These are phyloP conservation scores for Ophiocordyceps camponoti-saundersi DNA, from an alignment of 2,329 filamentous ascomycete genomes.

Conservation along the genomic window DNA sequence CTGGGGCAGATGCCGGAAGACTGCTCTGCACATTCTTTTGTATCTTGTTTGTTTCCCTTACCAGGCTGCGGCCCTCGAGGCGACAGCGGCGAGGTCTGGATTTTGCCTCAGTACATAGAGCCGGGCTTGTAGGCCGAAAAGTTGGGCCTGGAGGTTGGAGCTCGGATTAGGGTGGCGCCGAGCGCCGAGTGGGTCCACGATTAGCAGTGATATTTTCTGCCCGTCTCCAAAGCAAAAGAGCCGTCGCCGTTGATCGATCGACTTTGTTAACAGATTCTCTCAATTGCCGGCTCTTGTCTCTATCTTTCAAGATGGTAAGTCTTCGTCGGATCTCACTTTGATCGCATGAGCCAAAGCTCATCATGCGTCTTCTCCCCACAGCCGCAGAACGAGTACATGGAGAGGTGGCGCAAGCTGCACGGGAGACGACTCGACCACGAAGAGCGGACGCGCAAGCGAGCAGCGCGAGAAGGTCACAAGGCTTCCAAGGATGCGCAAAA, in stretches of 20 bases:
- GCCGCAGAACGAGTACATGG: slow-evolving; percentile 70
- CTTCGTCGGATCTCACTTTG: neutral
- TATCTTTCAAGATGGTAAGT: slow-evolving; percentile 15
- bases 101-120: too few species aligned
- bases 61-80: too few species aligned
- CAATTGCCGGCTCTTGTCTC: neutral
- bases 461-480: slow-evolving; percentile 79
- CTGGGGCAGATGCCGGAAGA: slow-evolving; percentile 48
- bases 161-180: slow-evolving; percentile 18
- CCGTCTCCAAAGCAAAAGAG: neutral
- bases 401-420: slow-evolving; percentile 46
- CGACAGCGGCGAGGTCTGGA: too few species aligned
- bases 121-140: neutral
- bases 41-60: too few species aligned
- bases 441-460: slow-evolving; percentile 73
- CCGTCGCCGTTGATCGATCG: neutral
- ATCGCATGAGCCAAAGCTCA: neutral
- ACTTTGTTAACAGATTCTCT: neutral
- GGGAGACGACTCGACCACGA: slow-evolving; percentile 57
- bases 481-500: slow-evolving; percentile 84
- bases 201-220: neutral
- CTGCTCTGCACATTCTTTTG: slow-evolving; percentile 34
- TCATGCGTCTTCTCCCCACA: slow-evolving; percentile 16
- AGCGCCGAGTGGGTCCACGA: slow-evolving; percentile 7
- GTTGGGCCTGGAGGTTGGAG: neutral